Conservation (phyloP, 768 basidiomycete species). For the Pleurotus sapidus region DNA sequence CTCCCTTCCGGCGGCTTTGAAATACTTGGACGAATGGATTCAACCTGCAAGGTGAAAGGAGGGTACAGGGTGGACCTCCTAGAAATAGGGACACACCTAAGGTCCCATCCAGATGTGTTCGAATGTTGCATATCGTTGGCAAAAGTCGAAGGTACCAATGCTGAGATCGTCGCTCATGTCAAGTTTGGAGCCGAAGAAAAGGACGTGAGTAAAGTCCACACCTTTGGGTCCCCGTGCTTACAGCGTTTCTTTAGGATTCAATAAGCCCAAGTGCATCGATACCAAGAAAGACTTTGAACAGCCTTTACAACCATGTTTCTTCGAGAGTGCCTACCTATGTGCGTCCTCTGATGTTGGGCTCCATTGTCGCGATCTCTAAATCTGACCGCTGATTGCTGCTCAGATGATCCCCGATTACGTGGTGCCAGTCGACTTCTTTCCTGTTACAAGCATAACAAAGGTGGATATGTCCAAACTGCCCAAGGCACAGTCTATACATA, state of each 20-base stretch:
- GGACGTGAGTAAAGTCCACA: no score
- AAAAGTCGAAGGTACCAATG: not conserved
- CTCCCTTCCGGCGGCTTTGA: conserved; percentile 6
- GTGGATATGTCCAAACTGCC: conserved; percentile 2
- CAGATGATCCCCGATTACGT: not conserved
- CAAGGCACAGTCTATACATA: not conserved
- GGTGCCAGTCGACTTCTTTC: not conserved
- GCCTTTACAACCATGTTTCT: not conserved
- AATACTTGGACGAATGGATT: conserved; percentile 8
- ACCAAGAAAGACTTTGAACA: not conserved
- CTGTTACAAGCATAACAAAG: not conserved
- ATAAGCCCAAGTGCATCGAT: not conserved
- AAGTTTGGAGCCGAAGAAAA: not conserved
- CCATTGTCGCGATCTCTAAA: not conserved
- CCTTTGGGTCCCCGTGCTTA: no score
- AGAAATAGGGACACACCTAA: not conserved
- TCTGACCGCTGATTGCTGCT: not conserved
- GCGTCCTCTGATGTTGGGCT: not conserved
- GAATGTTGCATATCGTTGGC: not conserved
- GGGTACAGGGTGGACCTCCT: conserved; percentile 8
- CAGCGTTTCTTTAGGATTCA: no score
- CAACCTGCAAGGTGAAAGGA: conserved; percentile 9
- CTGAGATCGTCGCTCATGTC: not conserved
- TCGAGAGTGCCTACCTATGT: not conserved
- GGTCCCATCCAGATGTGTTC: not conserved